These are phyloP conservation scores for Fusarium sp. DNA, from an alignment of 2,329 filamentous ascomycete genomes.

Conservation along the genomic window DNA sequence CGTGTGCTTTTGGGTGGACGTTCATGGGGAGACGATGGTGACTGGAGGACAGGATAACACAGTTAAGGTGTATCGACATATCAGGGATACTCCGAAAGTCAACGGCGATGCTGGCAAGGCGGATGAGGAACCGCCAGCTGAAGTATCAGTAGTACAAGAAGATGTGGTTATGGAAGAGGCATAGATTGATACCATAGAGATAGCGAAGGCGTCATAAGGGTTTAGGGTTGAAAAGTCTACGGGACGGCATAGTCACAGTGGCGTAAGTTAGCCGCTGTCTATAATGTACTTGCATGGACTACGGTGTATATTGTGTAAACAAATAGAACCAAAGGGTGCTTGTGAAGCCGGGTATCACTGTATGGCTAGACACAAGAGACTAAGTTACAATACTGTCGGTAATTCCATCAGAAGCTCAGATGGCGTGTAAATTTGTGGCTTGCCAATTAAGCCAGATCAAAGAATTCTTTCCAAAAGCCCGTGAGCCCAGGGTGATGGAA, in stretches of 20 bases:
- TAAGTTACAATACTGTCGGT: too few species aligned
- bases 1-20: constrained; percentile 76
- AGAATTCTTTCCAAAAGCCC: neutral
- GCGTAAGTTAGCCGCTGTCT: neutral
- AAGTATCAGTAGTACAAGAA: constrained; percentile 58
- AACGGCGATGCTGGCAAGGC: constrained; percentile 35
- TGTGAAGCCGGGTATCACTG: neutral
- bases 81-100: constrained; percentile 21
- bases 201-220: constrained; percentile 1
- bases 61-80: constrained; percentile 63
- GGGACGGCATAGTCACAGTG: neutral
- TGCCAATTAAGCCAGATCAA: too few species aligned
- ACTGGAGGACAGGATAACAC: constrained; percentile 68
- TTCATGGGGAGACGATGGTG: constrained; percentile 67
- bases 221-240: neutral
- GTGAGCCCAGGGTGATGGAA: neutral
- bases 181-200: constrained; percentile 11
- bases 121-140: constrained; percentile 66
- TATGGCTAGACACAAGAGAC: too few species aligned
- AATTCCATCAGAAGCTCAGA: too few species aligned
- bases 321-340: neutral
- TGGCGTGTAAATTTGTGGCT: too few species aligned
- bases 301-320: neutral
- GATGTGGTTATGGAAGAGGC: constrained; percentile 56
- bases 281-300: neutral